phyloP scores from a whole-genome alignment of 2,329 filamentous ascomycete species.

The Beauveria sp. region DNA sequence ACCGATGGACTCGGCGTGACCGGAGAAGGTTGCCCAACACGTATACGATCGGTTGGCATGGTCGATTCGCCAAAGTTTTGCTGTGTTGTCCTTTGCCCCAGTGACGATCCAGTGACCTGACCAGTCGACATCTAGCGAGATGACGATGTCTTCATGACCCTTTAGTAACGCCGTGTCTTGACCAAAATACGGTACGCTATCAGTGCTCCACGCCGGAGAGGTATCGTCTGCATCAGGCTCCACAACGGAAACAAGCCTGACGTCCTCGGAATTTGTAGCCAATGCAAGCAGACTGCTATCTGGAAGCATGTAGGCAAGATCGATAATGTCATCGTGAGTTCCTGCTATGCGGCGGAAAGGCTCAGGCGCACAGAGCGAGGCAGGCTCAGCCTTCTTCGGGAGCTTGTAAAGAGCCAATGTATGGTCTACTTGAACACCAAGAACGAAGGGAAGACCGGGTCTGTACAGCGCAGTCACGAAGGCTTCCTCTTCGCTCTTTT shows the following conservation, averaged over 20 bases:
- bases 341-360: constrained; percentile 78
- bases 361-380: constrained; percentile 31
- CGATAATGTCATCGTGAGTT: constrained; percentile 96
- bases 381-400: constrained; percentile 31
- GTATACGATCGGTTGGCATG: constrained; percentile 63
- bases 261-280: constrained; percentile 90
- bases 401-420: constrained; percentile 66
- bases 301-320: constrained; percentile 76
- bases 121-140: constrained; percentile 91
- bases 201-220: constrained; percentile 17
- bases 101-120: constrained; percentile 96
- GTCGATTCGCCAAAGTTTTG: constrained; percentile 83
- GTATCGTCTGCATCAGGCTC: constrained; percentile 24
- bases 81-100: constrained; percentile 93
- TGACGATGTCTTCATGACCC: constrained; percentile 92
- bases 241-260: constrained; percentile 72
- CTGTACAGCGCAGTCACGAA: constrained; percentile 68
- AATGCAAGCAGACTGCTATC: constrained; percentile 78
- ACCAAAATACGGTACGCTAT: constrained; percentile 62
- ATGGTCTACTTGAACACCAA: constrained; percentile 84
- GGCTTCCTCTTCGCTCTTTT: constrained; percentile 52
- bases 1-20: constrained; percentile 88
- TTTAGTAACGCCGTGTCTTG: constrained; percentile 80
- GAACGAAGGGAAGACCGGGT: constrained; percentile 57
- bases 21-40: constrained; percentile 78